Base-by-base conservation (phyloP, 1,139 yeast species). In the Candida neerlandica region DNA sequence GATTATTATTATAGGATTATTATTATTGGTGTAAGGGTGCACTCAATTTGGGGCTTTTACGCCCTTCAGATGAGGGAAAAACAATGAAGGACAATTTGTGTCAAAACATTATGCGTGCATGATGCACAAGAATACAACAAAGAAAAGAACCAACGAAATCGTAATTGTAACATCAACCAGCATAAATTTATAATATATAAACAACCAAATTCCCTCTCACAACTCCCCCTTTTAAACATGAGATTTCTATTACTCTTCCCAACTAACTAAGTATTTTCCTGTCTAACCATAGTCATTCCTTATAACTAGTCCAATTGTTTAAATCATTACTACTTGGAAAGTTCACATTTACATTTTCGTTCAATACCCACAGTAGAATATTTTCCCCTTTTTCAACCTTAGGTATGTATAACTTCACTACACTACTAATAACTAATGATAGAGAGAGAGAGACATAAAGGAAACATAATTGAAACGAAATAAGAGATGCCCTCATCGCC, bases 211-310 rank as follows among this genome's bases (percentile, higher is more conserved):
- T 39, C 42, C 42, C 42, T 39, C 33, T 39, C 5, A 39, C 18
- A 39, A 29, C 39, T 33, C 41, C 33, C 30, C 23, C 21, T 27
- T 19, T 29, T 4, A 19, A 5, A 21, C 5, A 16, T 21, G 11
- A 14, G 10, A 23, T 19, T 43, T 32, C 33, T 15, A 6, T 18
- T 11, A 3, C 14, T 7, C 30, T 38, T 37, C 29, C 21, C 43
- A 27, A 41, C 32, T 40, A n/a, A 21, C 18, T 34, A 34, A 34
- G 38, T 29, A 30, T 19, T 46, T 35, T 15, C 10, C 44, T 35
- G 16, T 19, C 37, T 43, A 19, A 34, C 41, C 15, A 16, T 19
- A 42, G 45, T 42, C 41, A 38, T 30, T 43, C 41, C 41, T 44
- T 44, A 21, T n/a, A 23, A n/a, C 21, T 26, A 15, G 11, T 26